Evolutionary conservation across 2,329 filamentous ascomycete species (phyloP).

Genomic region (Westerdykella sp.): DNA sequence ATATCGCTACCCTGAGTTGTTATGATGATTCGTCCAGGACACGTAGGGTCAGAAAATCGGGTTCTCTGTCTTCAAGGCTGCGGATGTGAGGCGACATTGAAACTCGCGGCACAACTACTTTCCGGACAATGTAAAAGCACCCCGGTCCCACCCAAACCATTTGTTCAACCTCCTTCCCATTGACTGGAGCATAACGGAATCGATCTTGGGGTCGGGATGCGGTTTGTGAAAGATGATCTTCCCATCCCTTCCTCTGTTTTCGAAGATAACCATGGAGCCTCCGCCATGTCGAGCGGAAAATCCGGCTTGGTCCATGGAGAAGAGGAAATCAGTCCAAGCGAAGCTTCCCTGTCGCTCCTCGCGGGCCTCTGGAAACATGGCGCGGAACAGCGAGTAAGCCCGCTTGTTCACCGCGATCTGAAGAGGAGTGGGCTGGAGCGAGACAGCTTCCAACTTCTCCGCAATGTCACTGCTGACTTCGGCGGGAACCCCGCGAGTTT

Average conservation of each 20-base stretch:
- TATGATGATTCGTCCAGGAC: too few species aligned
- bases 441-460: too few species aligned
- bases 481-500: too few species aligned
- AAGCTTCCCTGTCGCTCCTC: conserved; percentile 8
- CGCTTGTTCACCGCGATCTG: conserved; percentile 2
- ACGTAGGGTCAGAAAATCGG: too few species aligned
- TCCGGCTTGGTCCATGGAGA: conserved; percentile 12
- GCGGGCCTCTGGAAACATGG: conserved; percentile 10
- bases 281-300: conserved; percentile 9
- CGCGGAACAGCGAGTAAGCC: conserved; percentile 1
- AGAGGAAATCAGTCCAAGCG: conserved; percentile 11
- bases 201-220: conserved; percentile 20
- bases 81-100: too few species aligned
- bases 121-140: conserved; percentile 20
- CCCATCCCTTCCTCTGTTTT: conserved; percentile 2
- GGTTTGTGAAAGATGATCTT: conserved; percentile 25
- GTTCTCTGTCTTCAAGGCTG: too few species aligned
- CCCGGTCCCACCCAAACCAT: conserved; percentile 23
- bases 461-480: too few species aligned
- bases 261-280: conserved; percentile 14
- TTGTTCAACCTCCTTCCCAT: conserved; percentile 25
- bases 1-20: too few species aligned
- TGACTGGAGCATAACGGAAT: conserved; percentile 20
- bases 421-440: too few species aligned
- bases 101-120: neutral